Conservation (phyloP, 2,329 filamentous ascomycete species). For the Trichoderma sp. region DNA sequence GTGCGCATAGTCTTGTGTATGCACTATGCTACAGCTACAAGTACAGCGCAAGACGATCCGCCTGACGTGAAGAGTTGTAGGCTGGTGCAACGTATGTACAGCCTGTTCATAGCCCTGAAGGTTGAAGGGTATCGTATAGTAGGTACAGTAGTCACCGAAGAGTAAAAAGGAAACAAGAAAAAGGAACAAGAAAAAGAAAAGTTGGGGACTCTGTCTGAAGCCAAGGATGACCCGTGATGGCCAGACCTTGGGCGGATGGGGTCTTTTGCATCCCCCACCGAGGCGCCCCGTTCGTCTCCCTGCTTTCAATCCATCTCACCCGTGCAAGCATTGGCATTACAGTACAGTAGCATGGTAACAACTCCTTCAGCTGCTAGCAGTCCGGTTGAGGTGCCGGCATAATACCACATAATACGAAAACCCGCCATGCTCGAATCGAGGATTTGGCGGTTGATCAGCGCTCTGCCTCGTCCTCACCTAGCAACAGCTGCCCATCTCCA, state of each 20-base stretch:
- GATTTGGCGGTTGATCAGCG: slow-evolving; percentile 4
- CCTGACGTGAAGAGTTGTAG: background rate
- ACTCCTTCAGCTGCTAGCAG: background rate
- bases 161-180: background rate
- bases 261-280: slow-evolving; percentile 8
- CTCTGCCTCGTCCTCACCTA: background rate
- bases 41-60: background rate
- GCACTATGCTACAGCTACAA: background rate
- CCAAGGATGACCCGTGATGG: background rate
- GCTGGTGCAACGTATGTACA: background rate
- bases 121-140: background rate
- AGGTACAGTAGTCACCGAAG: background rate
- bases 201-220: background rate
- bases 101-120: background rate
- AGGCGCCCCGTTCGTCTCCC: background rate
- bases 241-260: background rate
- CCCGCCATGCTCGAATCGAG: background rate
- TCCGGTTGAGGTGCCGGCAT: background rate
- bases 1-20: background rate
- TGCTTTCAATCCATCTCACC: background rate
- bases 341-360: background rate
- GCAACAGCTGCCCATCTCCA: slow-evolving; percentile 11
- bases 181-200: background rate
- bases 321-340: background rate
- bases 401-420: background rate